Percentiles rank a stretch among this genome's conserved stretches.
Evolutionary conservation across 2,329 filamentous ascomycete species (phyloP).

Genomic region (Zopfia rhizophila): DNA sequence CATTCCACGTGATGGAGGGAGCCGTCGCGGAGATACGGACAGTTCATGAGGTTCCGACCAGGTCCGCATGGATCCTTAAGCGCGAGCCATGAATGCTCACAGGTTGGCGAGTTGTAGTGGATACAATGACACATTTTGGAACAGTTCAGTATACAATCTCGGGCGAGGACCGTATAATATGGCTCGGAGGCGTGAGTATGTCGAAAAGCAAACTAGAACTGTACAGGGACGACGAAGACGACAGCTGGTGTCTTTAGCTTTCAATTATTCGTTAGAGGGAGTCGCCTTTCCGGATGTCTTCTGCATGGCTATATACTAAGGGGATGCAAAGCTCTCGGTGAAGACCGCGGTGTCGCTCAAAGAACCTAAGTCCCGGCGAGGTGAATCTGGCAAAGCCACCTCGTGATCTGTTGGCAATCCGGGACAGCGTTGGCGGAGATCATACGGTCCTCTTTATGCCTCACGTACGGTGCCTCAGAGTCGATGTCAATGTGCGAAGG

Average conservation of each 20-base stretch:
- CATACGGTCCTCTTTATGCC: too few species aligned
- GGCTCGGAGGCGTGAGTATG: background rate
- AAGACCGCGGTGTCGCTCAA: too few species aligned
- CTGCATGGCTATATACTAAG: background rate
- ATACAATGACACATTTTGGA: conserved; percentile 59
- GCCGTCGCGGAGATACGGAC: conserved; percentile 49
- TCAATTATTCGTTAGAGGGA: background rate
- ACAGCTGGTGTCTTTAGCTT: background rate
- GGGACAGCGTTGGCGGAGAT: too few species aligned
- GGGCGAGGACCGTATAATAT: too few species aligned
- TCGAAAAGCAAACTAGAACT: background rate
- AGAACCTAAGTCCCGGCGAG: too few species aligned
- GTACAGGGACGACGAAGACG: background rate
- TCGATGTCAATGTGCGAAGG: too few species aligned
- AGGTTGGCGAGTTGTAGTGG: conserved; percentile 57
- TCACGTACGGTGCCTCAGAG: too few species aligned
- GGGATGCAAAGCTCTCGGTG: background rate
- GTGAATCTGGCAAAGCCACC: too few species aligned
- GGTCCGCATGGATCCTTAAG: conserved; percentile 57
- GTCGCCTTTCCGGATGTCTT: background rate
- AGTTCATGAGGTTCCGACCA: conserved; percentile 53
- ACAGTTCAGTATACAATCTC: too few species aligned
- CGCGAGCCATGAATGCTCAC: conserved; percentile 61
- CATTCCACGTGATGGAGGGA: conserved; percentile 25
- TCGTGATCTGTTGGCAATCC: too few species aligned